Evolutionary conservation across 129 eudicot genomes (phyloP), one percentile per base, ranked within the genome.

Genomic region (Centaurea solstitialis): DNA sequence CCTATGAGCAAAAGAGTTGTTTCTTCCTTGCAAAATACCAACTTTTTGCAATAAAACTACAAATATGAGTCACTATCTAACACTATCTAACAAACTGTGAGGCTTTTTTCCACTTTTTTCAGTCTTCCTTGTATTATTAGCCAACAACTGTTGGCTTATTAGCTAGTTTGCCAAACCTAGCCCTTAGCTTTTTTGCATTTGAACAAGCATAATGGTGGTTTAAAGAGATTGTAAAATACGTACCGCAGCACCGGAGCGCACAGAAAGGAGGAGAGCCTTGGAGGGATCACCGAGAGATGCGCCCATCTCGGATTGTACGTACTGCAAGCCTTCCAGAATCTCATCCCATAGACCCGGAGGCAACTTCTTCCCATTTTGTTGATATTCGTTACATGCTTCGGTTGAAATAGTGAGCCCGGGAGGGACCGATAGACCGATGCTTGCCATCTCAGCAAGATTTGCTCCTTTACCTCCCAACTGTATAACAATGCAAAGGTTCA

Each of bases 401-500:
- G 99, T 96, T 39, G 99, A 96, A 82, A 96, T 93, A 21, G 99
- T 93, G 72, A 96, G 86, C 62, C 99, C 98, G 0, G 98, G 98
- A 2, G 99, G 99, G 45, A 96, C 99, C 20, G 99, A 96, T 72
- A 96, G 85, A 30, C 99, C 99, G 68, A 96, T 96, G 87, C 95
- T 96, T 21, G 98, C 92, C 99, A 96, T 96, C 80, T 96, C 99
- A 47, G 99, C 99, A 66, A 96, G 91, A 67, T 96, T 96, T 77
- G 99, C 99, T 65, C 99, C 99, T 87, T 96, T 96, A 72, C 99
- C 99, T 82, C 99, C 99, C 86, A 96, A 88, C 99, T 96, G 86
- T 21, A 78, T 17, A 9, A 68, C 70, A 53, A 66, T 77, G 18
- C 64, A 62, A 41, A 30, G 23, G 11, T 62, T 75, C 66, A 61